Percentiles rank a stretch among this genome's conserved stretches.
phyloP scores from a whole-genome alignment of 306 rosid genomes.

The Prunus mongolica region DNA sequence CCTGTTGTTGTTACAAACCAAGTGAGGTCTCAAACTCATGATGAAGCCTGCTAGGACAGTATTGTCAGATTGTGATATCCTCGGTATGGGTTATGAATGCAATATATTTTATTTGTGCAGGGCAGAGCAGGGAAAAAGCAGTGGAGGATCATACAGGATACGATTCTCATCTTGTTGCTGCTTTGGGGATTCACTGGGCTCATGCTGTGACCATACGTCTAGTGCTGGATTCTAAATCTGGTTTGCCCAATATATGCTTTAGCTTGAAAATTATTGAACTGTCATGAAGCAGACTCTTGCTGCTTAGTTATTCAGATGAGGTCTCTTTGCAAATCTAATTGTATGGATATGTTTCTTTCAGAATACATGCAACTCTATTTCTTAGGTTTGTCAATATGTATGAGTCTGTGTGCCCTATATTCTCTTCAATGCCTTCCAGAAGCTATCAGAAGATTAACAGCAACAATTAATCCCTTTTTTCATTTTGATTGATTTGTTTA shows the following conservation, averaged over 20 bases:
- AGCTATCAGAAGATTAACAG: background rate
- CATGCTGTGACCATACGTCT: constrained; percentile 93
- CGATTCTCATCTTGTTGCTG: constrained; percentile 92
- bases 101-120: constrained; percentile 34
- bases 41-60: constrained; percentile 51
- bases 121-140: constrained; percentile 25
- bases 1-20: constrained; percentile 91
- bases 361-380: background rate
- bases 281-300: background rate
- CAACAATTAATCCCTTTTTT: background rate
- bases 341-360: background rate
- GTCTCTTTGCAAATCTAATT: background rate
- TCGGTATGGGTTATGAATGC: constrained; percentile 13
- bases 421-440: background rate
- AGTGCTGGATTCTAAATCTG: constrained; percentile 83
- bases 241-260: constrained; percentile 28
- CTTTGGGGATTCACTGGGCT: constrained; percentile 95
- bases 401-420: background rate
- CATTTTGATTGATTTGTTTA: background rate
- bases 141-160: constrained; percentile 33
- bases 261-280: background rate
- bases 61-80: constrained; percentile 18
- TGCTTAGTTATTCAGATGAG: background rate
- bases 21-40: constrained; percentile 74
- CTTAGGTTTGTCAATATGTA: background rate